These are phyloP conservation scores for Talaromyces borbonicus DNA, from an alignment of 495 filamentous ascomycete species.

Conservation along the genomic window DNA sequence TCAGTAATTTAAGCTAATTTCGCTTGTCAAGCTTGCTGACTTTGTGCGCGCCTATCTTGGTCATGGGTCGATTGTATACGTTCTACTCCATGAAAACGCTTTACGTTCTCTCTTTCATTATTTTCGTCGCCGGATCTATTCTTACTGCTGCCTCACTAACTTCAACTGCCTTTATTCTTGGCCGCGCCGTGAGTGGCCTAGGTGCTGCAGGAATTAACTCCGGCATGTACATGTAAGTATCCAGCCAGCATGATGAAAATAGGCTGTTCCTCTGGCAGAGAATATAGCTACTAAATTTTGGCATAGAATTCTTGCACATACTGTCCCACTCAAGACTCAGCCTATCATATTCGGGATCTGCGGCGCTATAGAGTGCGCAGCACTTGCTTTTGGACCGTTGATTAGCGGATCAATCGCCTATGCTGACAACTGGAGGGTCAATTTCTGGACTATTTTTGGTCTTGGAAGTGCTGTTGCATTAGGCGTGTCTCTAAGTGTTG, in stretches of 20 bases:
- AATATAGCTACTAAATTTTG: background rate
- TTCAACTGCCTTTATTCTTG: slow-evolving; percentile 10
- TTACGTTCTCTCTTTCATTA: slow-evolving; percentile 7
- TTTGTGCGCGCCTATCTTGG: slow-evolving; percentile 3
- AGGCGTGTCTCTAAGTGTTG: background rate
- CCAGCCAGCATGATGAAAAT: background rate
- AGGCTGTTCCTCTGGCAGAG: background rate
- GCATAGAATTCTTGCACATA: slow-evolving; percentile 7
- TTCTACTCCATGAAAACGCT: slow-evolving; percentile 10
- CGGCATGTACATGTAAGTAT: slow-evolving; percentile 10
- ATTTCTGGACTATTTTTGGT: slow-evolving; percentile 7
- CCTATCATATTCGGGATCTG: slow-evolving; percentile 1
- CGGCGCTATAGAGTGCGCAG: slow-evolving; percentile 8
- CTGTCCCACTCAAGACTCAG: slow-evolving; percentile 4
- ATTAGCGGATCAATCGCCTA: slow-evolving; percentile 5
- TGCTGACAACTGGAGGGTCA: slow-evolving; percentile 7
- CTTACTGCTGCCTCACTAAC: slow-evolving; percentile 6
- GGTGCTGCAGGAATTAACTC: slow-evolving; percentile 9
- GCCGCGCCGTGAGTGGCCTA: slow-evolving; percentile 12
- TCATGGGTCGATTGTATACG: slow-evolving; percentile 9
- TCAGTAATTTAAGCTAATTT: background rate
- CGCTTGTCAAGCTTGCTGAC: slow-evolving; percentile 7
- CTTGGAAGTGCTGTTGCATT: slow-evolving; percentile 4
- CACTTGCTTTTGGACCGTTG: slow-evolving; percentile 10
- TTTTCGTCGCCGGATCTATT: slow-evolving; percentile 10